Evolutionary conservation across 352 stramenopile genomes (phyloP).

Genomic region (Elongisporangium prolatum): DNA sequence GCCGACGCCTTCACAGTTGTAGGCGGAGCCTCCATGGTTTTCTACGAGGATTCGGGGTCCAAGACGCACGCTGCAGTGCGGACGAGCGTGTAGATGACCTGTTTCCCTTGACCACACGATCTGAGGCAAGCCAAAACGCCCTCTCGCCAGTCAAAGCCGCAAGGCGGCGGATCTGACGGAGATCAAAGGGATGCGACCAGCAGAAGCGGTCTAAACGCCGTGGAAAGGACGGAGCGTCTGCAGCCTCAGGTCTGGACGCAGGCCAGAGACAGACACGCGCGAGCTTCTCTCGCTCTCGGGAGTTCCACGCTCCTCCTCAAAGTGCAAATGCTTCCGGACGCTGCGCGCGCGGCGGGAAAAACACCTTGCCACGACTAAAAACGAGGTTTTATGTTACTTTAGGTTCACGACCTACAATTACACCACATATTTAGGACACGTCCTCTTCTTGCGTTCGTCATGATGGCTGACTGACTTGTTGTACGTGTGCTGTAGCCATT

Average conservation of each 20-base stretch:
- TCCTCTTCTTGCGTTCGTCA: too few relatives aligned
- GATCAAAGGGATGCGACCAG: background rate
- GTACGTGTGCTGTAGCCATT: too few relatives aligned
- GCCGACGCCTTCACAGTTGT: slow-evolving; percentile 69
- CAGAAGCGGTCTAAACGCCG: background rate
- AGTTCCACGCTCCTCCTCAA: background rate
- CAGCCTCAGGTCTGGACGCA: background rate
- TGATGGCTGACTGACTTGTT: background rate
- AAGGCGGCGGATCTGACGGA: background rate
- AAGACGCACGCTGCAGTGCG: background rate
- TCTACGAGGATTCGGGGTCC: background rate
- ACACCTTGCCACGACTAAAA: background rate
- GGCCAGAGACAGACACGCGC: background rate
- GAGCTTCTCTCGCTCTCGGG: background rate
- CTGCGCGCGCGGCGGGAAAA: background rate
- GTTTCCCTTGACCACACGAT: background rate
- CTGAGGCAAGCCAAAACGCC: background rate
- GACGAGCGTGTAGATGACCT: background rate
- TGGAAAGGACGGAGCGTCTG: background rate
- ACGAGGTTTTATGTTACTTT: background rate
- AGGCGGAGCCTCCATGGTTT: slow-evolving; percentile 15
- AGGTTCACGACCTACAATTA: background rate
- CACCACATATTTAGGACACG: background rate
- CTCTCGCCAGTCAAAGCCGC: background rate
- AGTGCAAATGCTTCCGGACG: background rate